Conservation (phyloP, 108 stramenopile genomes). For the Skeletonema grethae region DNA sequence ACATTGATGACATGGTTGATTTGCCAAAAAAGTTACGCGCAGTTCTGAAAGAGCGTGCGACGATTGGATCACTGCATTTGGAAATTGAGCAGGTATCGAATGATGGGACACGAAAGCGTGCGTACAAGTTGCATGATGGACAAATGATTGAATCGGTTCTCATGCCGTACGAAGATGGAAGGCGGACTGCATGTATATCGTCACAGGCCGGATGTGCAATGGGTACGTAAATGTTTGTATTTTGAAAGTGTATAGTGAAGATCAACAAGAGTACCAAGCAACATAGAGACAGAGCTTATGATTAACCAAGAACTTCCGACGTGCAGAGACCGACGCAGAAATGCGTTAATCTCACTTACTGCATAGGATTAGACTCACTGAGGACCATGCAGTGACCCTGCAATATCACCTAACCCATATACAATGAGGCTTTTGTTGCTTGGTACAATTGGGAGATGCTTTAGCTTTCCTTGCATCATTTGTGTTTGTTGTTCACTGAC, state of each 20-base stretch:
- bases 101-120: slow-evolving; percentile 94
- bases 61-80: slow-evolving; percentile 62
- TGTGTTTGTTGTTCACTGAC: slow-evolving; percentile 62
- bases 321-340: slow-evolving; percentile 9
- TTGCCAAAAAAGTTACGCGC: slow-evolving; percentile 74
- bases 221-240: slow-evolving; percentile 38
- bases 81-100: slow-evolving; percentile 67
- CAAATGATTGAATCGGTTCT: slow-evolving; percentile 95
- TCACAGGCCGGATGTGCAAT: slow-evolving; percentile 97
- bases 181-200: slow-evolving; percentile 95
- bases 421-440: slow-evolving; percentile 4
- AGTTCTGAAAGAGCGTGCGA: slow-evolving; percentile 58
- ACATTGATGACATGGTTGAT: slow-evolving; percentile 84
- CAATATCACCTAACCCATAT: slow-evolving; percentile 8
- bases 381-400: slow-evolving; percentile 4
- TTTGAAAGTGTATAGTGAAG: neutral
- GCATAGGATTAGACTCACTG: slow-evolving; percentile 10
- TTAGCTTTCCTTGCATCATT: slow-evolving; percentile 39
- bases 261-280: neutral
- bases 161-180: slow-evolving; percentile 96
- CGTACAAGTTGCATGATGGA: slow-evolving; percentile 88
- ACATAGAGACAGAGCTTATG: neutral
- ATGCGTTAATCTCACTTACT: slow-evolving; percentile 7
- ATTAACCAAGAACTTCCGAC: neutral
- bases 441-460: neutral